Evolutionary conservation across 768 basidiomycete species (phyloP), one percentile per base, ranked within the genome.

Genomic region (Serendipita sp.): DNA sequence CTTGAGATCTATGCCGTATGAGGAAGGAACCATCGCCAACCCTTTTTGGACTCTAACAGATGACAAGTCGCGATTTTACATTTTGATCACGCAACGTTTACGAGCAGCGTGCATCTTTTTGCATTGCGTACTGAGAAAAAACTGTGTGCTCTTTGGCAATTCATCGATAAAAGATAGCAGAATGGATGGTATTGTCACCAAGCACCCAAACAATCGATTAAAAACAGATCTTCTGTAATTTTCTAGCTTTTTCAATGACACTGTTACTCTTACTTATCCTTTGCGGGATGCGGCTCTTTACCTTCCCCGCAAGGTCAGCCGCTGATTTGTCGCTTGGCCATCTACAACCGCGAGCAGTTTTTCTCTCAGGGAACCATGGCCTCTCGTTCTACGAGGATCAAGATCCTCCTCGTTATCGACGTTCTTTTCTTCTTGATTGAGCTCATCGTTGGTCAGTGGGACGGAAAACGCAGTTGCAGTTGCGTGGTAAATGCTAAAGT

Each of bases 391-490:
- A 75, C 85, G 3, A 79, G 84, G 69, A 91, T 92, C 68, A 81
- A 79, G 3, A 75, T 91, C 65, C 78, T 97, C 53, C 80, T 95
- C 44, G 76, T 80, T 67, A 91, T 99, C 64, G 95, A 99, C 75
- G 70, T 89, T 15, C 3, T 85, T 55, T 97, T 91, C 78, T 92
- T 96, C 72, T 80, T 91, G 70, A 77, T 93, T 53, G 93, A 94
- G 73, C 79, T 94, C 69, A 82, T 87, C 64, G 83, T 82, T 64
- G 91, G 91, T 84, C 66, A 67, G 80, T 69, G 13, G 27, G 13
- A 23, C 16, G n/a, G 53, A 13, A 33, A 16, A 23, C 8, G 5
- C 8, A 5, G 48, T n/a, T 50, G 48, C 48, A n/a, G n/a, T 8
- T 6, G 48, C 18, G 8, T 31, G 18, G 48, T 23, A 18, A 31